Conservation (phyloP, 306 rosid genomes). For the Rosa chinensis region DNA sequence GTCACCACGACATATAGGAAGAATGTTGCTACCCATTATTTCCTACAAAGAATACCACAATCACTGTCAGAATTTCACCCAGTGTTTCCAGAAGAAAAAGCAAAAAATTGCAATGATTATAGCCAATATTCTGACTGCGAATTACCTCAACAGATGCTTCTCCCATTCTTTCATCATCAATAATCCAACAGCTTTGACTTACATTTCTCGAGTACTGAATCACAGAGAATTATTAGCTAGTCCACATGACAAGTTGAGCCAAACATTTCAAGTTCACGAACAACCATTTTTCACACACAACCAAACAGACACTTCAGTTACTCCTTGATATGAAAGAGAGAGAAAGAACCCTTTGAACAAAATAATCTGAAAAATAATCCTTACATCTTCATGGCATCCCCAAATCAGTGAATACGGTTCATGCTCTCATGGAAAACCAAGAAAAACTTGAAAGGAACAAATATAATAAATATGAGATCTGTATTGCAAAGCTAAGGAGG, state of each 20-base stretch:
- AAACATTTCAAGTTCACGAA: not conserved
- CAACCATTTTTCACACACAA: not conserved
- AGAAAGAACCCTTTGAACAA: not conserved
- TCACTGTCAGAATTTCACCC: conserved; percentile 28
- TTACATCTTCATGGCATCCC: not conserved
- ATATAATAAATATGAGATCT: not conserved
- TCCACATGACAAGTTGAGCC: not conserved
- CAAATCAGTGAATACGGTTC: not conserved
- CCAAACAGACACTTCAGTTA: not conserved
- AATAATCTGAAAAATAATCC: not conserved
- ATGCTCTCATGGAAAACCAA: not conserved
- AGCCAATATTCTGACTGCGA: conserved; percentile 19
- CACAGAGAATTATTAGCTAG: conserved; percentile 19
- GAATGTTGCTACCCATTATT: conserved; percentile 65
- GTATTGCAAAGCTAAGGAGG: not conserved
- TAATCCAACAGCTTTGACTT: conserved; percentile 93
- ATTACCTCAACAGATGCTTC: conserved; percentile 95
- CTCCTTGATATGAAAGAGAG: not conserved
- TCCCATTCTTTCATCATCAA: conserved; percentile 96
- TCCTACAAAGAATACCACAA: conserved; percentile 53
- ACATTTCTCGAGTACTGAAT: conserved; percentile 92
- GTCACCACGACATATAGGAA: conserved; percentile 73
- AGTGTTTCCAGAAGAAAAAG: conserved; percentile 14
- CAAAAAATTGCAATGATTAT: conserved; percentile 14
- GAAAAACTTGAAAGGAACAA: not conserved